Conservation (phyloP, 176 grass and related monocot genomes). For the maize (Zea mays) region Zm-B73-REFERENCE-NAM-5.0 NC_050096.1:44160501-44161000, state of each 20-base stretch:
- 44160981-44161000: too few relatives aligned
- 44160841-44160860: too few relatives aligned
- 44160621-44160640: neutral
- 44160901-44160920: too few relatives aligned
- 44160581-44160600: neutral
- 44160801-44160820: too few relatives aligned
- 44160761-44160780: too few relatives aligned
- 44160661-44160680: neutral
- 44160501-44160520: neutral
- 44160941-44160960: too few relatives aligned
- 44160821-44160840: too few relatives aligned
- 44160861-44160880: too few relatives aligned
- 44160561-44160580: neutral
- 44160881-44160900: too few relatives aligned
- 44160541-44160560: conserved; percentile 1
- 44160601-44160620: neutral
- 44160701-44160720: neutral
- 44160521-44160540: neutral
- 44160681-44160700: conserved; percentile 7
- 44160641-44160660: neutral
- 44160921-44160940: too few relatives aligned
- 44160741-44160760: neutral
- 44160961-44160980: too few relatives aligned
- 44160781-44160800: too few relatives aligned
- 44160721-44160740: conserved; percentile 17